These are phyloP conservation scores for Stemphylium vesicarium DNA, from an alignment of 2,329 filamentous ascomycete species.

Conservation along the genomic window DNA sequence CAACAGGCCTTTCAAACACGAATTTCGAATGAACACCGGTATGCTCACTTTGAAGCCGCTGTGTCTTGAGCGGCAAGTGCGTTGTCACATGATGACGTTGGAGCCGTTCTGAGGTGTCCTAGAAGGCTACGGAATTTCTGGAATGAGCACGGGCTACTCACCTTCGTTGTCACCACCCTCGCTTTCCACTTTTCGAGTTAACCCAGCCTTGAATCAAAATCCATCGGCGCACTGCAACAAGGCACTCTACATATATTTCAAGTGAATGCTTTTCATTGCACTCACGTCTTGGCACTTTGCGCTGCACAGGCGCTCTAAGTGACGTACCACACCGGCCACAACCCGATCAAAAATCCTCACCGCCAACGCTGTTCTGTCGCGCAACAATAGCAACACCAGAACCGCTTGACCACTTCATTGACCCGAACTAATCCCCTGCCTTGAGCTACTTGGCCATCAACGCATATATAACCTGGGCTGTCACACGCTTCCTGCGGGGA, in stretches of 20 bases:
- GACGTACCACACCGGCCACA: conserved; percentile 3
- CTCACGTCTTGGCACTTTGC: background rate
- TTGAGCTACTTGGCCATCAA: background rate
- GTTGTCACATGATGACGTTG: conserved; percentile 11
- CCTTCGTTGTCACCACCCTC: conserved; percentile 9
- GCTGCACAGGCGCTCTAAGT: conserved; percentile 2
- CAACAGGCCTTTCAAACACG: background rate
- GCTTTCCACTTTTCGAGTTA: conserved; percentile 1
- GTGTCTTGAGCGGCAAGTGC: background rate
- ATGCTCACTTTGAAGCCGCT: background rate
- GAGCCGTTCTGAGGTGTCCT: conserved; percentile 11
- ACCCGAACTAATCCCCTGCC: background rate
- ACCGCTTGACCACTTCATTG: background rate
- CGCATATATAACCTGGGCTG: background rate
- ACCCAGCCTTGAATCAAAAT: background rate
- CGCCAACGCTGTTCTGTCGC: conserved; percentile 3
- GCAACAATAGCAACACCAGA: conserved; percentile 9
- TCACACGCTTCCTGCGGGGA: background rate
- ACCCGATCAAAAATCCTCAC: conserved; percentile 17
- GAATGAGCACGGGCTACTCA: conserved; percentile 16
- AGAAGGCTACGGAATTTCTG: conserved; percentile 16
- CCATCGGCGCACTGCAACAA: background rate
- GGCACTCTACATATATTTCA: background rate
- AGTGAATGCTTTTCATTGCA: background rate
- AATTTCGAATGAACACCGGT: too few species aligned